Evolutionary conservation across 2,329 filamentous ascomycete genomes (phyloP).

Genomic region (Fusarium stilboides): DNA sequence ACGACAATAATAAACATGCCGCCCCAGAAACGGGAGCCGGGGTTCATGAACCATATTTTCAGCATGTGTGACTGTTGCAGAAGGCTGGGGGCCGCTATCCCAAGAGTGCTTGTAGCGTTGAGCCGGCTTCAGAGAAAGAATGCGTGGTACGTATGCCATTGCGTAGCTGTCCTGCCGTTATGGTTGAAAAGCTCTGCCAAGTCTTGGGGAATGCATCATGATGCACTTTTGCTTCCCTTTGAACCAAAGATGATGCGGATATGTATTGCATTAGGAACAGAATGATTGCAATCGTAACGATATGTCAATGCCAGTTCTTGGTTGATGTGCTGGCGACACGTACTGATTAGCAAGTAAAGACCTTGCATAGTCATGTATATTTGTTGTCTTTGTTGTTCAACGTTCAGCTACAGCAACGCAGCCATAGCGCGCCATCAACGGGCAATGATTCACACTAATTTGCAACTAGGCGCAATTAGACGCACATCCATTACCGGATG

Average conservation of each 20-base stretch:
- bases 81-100: conserved; percentile 24
- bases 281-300: not conserved
- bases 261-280: not conserved
- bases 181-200: conserved; percentile 10
- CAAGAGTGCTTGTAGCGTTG: not conserved
- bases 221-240: not conserved
- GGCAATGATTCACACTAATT: conserved; percentile 36
- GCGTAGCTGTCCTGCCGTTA: conserved; percentile 22
- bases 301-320: not conserved
- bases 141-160: conserved; percentile 36
- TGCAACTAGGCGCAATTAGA: conserved; percentile 7
- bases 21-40: conserved; percentile 27
- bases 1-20: conserved; percentile 30
- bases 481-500: not conserved
- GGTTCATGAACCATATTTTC: conserved; percentile 19
- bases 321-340: conserved; percentile 7
- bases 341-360: conserved; percentile 6
- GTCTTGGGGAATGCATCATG: conserved; percentile 14
- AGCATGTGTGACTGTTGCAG: conserved; percentile 13
- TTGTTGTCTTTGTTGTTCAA: conserved; percentile 23
- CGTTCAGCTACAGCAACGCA: conserved; percentile 36
- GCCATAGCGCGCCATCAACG: conserved; percentile 34
- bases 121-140: conserved; percentile 17
- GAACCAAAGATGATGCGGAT: not conserved
- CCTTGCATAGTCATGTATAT: conserved; percentile 22